phyloP scores from a whole-genome alignment of 2,329 filamentous ascomycete genomes.

The Metarhizium anisopliae region DNA sequence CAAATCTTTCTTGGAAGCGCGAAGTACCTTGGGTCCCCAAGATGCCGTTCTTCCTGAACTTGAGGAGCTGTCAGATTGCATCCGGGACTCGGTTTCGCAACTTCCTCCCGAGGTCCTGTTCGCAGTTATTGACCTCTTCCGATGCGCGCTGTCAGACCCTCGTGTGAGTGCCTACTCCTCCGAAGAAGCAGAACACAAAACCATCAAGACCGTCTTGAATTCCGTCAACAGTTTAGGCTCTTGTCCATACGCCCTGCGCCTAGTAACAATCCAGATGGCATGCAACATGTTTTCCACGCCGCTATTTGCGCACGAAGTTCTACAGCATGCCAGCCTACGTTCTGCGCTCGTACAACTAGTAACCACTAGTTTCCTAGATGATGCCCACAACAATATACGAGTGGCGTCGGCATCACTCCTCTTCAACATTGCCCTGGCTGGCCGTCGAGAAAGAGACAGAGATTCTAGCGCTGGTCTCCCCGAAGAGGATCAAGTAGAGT shows the following conservation, averaged over 20 bases:
- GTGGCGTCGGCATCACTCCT: conserved; percentile 75
- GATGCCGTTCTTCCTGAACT: conserved; percentile 66
- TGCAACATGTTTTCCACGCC: conserved; percentile 78
- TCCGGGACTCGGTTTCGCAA: conserved; percentile 44
- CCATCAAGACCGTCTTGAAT: conserved; percentile 52
- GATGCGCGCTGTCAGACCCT: conserved; percentile 67
- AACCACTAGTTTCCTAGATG: conserved; percentile 71
- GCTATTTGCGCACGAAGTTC: conserved; percentile 58
- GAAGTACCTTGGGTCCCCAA: conserved; percentile 46
- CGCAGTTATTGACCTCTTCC: conserved; percentile 74
- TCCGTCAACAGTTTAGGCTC: conserved; percentile 45
- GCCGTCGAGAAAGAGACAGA: conserved; percentile 55
- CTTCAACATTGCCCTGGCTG: conserved; percentile 69
- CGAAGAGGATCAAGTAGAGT: conserved; percentile 67
- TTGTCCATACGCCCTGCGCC: conserved; percentile 72
- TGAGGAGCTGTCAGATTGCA: conserved; percentile 49
- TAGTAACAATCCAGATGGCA: conserved; percentile 73
- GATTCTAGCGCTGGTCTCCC: conserved; percentile 49
- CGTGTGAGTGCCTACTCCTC: conserved; percentile 76
- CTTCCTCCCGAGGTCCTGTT: conserved; percentile 63
- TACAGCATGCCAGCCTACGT: conserved; percentile 42
- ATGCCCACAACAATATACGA: conserved; percentile 62
- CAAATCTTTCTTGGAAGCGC: conserved; percentile 60
- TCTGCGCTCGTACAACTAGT: conserved; percentile 58
- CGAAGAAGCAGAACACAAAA: conserved; percentile 59